Evolutionary conservation across 2,329 filamentous ascomycete genomes (phyloP).

Genomic region (Aspergillus luchuensis): DNA sequence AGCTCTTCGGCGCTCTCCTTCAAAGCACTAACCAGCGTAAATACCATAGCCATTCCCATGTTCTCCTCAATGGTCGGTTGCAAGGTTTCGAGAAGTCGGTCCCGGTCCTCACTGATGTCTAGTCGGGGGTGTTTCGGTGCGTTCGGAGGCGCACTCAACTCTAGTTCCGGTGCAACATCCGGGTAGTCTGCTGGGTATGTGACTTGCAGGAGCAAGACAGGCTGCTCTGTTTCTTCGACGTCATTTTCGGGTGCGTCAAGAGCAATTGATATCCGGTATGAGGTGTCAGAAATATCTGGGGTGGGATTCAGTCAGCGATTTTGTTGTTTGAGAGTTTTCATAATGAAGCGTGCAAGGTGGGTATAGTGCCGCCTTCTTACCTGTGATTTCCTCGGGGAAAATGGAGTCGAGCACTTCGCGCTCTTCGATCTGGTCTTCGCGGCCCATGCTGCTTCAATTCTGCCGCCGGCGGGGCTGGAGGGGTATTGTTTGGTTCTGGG

Average conservation of each 20-base stretch:
- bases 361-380: conserved; percentile 48
- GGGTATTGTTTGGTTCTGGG: conserved; percentile 23
- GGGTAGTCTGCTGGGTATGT: conserved; percentile 90
- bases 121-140: conserved; percentile 70
- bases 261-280: conserved; percentile 83
- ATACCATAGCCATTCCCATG: conserved; percentile 96
- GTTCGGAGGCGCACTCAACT: conserved; percentile 74
- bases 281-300: conserved; percentile 82
- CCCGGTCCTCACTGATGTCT: conserved; percentile 78
- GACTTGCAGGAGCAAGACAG: conserved; percentile 78
- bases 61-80: conserved; percentile 83
- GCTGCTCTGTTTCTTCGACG: conserved; percentile 61
- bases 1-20: conserved; percentile 91
- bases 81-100: conserved; percentile 69
- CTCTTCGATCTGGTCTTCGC: conserved; percentile 92
- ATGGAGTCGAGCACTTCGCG: conserved; percentile 97
- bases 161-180: conserved; percentile 79
- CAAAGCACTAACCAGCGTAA: conserved; percentile 80
- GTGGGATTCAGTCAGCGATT: conserved; percentile 8
- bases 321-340: neutral
- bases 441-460: conserved; percentile 46
- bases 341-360: neutral
- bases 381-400: conserved; percentile 95
- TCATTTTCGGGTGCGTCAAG: conserved; percentile 74
- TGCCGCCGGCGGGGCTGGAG: conserved; percentile 32